Evolutionary conservation across 441 rosid genomes (phyloP), one percentile per base, ranked within the genome.

Genomic region (Pelargonium australe): DNA sequence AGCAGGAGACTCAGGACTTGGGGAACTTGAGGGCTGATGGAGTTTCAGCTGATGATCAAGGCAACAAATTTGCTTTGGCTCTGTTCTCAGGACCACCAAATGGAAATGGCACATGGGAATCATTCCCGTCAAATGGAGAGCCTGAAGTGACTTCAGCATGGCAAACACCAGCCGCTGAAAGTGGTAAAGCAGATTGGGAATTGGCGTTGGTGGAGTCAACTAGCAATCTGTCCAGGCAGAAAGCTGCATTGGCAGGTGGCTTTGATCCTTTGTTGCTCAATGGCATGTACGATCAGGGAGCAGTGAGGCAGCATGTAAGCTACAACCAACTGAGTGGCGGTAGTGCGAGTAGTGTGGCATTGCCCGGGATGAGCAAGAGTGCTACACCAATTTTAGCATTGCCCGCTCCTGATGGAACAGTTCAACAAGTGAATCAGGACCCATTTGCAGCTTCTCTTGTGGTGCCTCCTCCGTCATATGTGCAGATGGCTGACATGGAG

Each of bases 221-320:
- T 17, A 86, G 93, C 65, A 81, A 88, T 71, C 77, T 87, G 10
- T 81, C 86, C 0, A 87, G 82, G 67, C 95, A 88, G 80, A 86
- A 82, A 37, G 87, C 91, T 5, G 77, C 81, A 13, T 23, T 84
- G 66, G 87, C 80, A 0, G 93, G 95, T 9, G 89, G 95, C 0
- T 75, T 89, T 11, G 98, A 92, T 72, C 73, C 86, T 0, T 75
- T 87, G 72, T 51, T 86, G 40, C 75, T 89, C 69, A 88, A 79
- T 20, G 95, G 91, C 5, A 87, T 89, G 96, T 88, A 89, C 67
- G 96, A 89, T 75, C 96, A 87, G 44, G 92, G 96, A 41, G 77
- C 76, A 11, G 91, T 87, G 13, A 85, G 87, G 74, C 97, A 92
- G 77, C 91, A 89, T 10, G 84, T 82, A 62, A 86, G 80, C 75